phyloP scores from a whole-genome alignment of 2,329 filamentous ascomycete genomes.

The Grosmannia clavigera region DNA sequence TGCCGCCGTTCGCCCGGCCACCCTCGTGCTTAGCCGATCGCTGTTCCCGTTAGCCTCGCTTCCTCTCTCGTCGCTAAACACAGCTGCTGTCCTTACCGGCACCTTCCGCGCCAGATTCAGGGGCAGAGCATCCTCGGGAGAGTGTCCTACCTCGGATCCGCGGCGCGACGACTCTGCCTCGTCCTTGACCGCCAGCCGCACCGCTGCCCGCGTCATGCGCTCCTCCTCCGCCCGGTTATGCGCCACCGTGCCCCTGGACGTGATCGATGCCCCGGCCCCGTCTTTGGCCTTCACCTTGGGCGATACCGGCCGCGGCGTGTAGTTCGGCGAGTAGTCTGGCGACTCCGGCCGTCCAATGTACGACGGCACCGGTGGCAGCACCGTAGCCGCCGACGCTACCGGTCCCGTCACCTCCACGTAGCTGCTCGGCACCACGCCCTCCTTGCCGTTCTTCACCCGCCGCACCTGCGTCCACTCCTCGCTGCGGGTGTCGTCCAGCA shows the following conservation, averaged over 20 bases:
- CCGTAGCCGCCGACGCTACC: conserved; percentile 31
- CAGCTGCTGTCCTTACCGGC: conserved; percentile 66
- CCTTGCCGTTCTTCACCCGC: conserved; percentile 79
- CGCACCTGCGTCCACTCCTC: conserved; percentile 98
- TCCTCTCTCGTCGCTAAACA: conserved; percentile 31
- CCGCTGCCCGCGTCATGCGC: conserved; percentile 67
- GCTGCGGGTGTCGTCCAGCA: conserved; percentile 82
- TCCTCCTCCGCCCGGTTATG: conserved; percentile 72
- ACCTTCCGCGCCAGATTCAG: conserved; percentile 51
- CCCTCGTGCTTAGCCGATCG: conserved; percentile 26
- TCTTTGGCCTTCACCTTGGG: conserved; percentile 20
- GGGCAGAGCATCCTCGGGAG: conserved; percentile 24
- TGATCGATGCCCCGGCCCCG: conserved; percentile 31
- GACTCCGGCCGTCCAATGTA: conserved; percentile 24
- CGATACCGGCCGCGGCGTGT: conserved; percentile 3
- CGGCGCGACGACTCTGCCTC: conserved; percentile 36
- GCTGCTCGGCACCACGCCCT: conserved; percentile 92
- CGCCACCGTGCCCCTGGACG: conserved; percentile 54
- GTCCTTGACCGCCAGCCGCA: conserved; percentile 47
- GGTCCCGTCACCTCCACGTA: conserved; percentile 82
- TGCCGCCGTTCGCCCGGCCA: no score
- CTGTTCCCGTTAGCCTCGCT: conserved; percentile 34
- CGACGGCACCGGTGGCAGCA: neutral
- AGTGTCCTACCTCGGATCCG: conserved; percentile 57
- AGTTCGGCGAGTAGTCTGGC: conserved; percentile 20